A percentile compares a stretch with the other conserved stretches of the same genome.
Evolutionary conservation across 2,329 filamentous ascomycete species (phyloP).

Genomic region (Leptoxyphium fumago): DNA sequence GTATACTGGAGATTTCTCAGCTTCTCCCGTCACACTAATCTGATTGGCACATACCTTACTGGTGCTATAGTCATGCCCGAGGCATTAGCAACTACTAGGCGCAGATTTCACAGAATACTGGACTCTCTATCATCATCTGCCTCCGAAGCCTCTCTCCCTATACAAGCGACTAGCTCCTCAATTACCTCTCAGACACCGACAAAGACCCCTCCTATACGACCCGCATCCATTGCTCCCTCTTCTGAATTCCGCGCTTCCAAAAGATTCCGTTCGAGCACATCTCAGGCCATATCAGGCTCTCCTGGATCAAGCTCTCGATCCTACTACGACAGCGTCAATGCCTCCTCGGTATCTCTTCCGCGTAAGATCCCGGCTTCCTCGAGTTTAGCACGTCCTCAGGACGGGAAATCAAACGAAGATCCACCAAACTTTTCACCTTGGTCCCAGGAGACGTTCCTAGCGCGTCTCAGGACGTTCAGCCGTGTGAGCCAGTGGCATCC

Average conservation of each 20-base stretch:
- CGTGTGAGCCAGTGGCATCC: constrained; percentile 88
- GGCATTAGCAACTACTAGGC: constrained; percentile 62
- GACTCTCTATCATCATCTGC: constrained; percentile 41
- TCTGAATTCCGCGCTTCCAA: constrained; percentile 16
- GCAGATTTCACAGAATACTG: constrained; percentile 65
- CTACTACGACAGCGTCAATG: constrained; percentile 31
- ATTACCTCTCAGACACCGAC: constrained; percentile 19
- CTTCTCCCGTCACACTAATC: too few species aligned
- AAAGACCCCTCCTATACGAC: constrained; percentile 15
- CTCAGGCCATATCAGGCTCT: constrained; percentile 10
- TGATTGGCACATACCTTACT: too few species aligned
- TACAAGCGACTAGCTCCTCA: constrained; percentile 15
- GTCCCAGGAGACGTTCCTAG: constrained; percentile 70
- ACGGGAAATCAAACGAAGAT: constrained; percentile 5
- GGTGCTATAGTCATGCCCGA: constrained; percentile 18
- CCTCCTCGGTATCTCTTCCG: constrained; percentile 17
- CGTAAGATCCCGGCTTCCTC: constrained; percentile 17
- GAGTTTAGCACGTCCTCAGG: constrained; percentile 3
- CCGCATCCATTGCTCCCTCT: constrained; percentile 1
- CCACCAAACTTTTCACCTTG: constrained; percentile 67
- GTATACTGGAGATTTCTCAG: too few species aligned
- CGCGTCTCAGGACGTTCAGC: constrained; percentile 71
- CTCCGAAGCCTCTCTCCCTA: constrained; percentile 18
- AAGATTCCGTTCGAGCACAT: constrained; percentile 16
- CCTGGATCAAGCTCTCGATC: constrained; percentile 4